These are phyloP conservation scores for Evernia prunastri DNA, from an alignment of 495 filamentous ascomycete genomes.

Conservation along the genomic window DNA sequence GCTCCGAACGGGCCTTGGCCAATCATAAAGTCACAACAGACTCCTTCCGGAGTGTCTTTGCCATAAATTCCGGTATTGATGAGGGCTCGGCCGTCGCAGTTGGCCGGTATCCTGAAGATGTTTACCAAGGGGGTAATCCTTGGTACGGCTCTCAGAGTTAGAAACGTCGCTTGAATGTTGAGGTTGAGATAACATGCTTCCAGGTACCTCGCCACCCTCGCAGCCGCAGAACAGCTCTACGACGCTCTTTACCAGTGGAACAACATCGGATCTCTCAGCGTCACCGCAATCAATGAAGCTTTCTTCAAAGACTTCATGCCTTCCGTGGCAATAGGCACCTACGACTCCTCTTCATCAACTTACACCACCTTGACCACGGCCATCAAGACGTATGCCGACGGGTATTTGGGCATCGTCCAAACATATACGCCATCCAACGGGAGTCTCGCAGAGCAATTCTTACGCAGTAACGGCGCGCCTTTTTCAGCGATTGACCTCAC, in stretches of 20 bases:
- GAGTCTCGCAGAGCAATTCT: conserved; percentile 55
- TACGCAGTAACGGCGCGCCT: conserved; percentile 44
- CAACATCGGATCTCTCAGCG: conserved; percentile 36
- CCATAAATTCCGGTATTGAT: conserved; percentile 35
- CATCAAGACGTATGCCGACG: conserved; percentile 45
- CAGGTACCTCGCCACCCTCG: conserved; percentile 38
- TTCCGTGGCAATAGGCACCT: conserved; percentile 36
- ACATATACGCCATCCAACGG: conserved; percentile 48
- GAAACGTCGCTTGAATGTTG: not conserved
- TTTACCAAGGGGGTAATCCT: conserved; percentile 60
- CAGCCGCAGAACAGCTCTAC: conserved; percentile 38
- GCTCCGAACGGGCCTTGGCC: conserved; percentile 40
- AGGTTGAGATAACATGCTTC: not conserved
- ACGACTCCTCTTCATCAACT: conserved; percentile 32
- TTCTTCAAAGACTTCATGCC: conserved; percentile 41
- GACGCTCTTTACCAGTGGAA: conserved; percentile 47
- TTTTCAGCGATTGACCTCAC: conserved; percentile 55
- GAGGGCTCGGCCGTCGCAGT: conserved; percentile 52
- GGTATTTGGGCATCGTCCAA: conserved; percentile 42
- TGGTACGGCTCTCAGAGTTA: conserved; percentile 31
- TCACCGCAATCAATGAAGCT: conserved; percentile 36
- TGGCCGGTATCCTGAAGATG: conserved; percentile 63
- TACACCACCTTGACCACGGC: conserved; percentile 39
- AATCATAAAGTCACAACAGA: conserved; percentile 46
- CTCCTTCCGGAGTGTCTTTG: conserved; percentile 46